Base-by-base conservation (phyloP, 208 protist genomes). In the Leishmania mexicana region DNA sequence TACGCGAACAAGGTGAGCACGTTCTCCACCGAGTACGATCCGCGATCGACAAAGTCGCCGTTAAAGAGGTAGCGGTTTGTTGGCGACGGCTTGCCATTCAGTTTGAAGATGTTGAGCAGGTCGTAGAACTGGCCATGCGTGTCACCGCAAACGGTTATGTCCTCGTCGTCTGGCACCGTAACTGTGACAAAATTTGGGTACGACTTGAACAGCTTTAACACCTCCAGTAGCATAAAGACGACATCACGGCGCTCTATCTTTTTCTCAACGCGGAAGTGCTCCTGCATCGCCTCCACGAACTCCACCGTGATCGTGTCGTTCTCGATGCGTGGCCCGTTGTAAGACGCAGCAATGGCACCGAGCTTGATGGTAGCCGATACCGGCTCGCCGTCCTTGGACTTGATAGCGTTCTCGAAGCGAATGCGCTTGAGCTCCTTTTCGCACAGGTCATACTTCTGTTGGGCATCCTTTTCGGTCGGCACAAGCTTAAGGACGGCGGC, bases 121-220 rank as follows among this genome's bases (percentile, higher is more conserved):
- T 99, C 99, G 86, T 99, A 99, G 87, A 95, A 99, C 90, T 99
- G 99, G 13, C 99, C 99, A 91, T 99, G 99, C 13, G 98, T 99
- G 88, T 99, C 99, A 71, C 99, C 99, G 93, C 98, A 99, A 40
- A 99, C 98, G 28, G 97, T 99, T 80, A 99, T 97, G 42, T 94
- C 88, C 71, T 94, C 83, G 45, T 87, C 88, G 42, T 94, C 88
- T 15, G 95, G 91, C n/a, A 99, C 87, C 4, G 92, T 90, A 62
- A 99, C 92, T 15, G 84, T 74, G 1, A 98, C 94, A 86, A 97
- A 92, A 85, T 98, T 98, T 8, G 96, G 95, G 70, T 87, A 93
- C 72, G 85, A 87, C 70, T 93, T 91, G 76, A 97, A 96, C 21
- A 96, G 70, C 51, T 93, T 92, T 38, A 96, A 83, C 15, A 95